Evolutionary conservation across 768 basidiomycete species (phyloP).

Genomic region (Lactarius vividus): DNA sequence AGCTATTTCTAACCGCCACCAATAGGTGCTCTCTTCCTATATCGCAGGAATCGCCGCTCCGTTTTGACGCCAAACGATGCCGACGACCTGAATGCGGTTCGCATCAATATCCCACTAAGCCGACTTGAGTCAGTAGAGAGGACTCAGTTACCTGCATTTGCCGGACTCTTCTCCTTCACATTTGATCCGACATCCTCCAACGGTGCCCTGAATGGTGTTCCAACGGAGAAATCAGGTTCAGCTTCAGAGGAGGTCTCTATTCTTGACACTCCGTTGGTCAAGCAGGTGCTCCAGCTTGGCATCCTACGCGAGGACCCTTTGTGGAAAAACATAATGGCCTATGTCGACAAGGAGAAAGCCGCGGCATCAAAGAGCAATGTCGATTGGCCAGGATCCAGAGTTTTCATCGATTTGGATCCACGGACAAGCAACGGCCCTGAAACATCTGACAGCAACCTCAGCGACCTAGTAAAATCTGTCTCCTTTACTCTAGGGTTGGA

Average conservation of each 20-base stretch:
- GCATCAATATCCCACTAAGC: slow-evolving; percentile 47
- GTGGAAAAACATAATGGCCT: slow-evolving; percentile 13
- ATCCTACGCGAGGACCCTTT: slow-evolving; percentile 12
- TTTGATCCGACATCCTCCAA: slow-evolving; percentile 16
- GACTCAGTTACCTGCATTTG: slow-evolving; percentile 23
- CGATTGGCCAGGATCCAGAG: slow-evolving; percentile 23
- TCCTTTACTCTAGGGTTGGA: slow-evolving; percentile 22
- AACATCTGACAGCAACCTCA: slow-evolving; percentile 6
- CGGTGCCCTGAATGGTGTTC: background rate
- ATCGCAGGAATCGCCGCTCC: slow-evolving; percentile 43
- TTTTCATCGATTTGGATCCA: slow-evolving; percentile 23
- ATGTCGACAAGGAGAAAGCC: slow-evolving; percentile 7
- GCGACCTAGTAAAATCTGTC: slow-evolving; percentile 13
- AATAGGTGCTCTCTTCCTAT: slow-evolving; percentile 46
- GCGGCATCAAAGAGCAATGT: background rate
- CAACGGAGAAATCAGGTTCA: background rate
- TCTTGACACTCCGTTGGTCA: slow-evolving; percentile 13
- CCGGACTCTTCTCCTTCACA: slow-evolving; percentile 27
- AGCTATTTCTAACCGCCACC: background rate
- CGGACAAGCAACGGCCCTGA: background rate
- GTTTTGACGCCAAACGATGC: slow-evolving; percentile 33
- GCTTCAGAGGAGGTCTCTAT: background rate
- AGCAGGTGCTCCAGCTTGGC: slow-evolving; percentile 25
- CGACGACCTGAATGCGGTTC: slow-evolving; percentile 40
- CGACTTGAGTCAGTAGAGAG: slow-evolving; percentile 36